phyloP scores from a whole-genome alignment of 345 rosid species.

The Corchorus capsularis region DNA sequence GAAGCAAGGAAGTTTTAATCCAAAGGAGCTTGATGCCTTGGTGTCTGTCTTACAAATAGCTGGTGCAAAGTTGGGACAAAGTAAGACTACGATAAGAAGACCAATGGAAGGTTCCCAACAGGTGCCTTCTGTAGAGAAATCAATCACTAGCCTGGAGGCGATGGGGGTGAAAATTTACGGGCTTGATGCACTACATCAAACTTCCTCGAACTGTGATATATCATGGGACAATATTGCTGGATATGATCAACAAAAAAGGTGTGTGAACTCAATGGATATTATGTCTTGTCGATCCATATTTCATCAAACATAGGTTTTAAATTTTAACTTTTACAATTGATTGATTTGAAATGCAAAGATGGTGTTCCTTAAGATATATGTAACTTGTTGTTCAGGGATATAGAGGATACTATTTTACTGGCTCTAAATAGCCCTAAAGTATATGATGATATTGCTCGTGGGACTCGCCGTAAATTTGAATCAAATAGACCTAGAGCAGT shows the following conservation, averaged over 20 bases:
- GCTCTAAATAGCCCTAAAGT: slow-evolving; percentile 85
- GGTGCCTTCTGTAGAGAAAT: slow-evolving; percentile 49
- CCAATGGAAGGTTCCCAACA: slow-evolving; percentile 41
- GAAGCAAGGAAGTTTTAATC: slow-evolving; percentile 75
- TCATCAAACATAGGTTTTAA: slow-evolving; percentile 5
- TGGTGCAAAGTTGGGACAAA: slow-evolving; percentile 49
- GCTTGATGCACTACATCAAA: slow-evolving; percentile 48
- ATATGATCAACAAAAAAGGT: slow-evolving; percentile 84
- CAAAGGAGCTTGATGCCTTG: slow-evolving; percentile 79
- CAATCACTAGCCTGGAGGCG: slow-evolving; percentile 60
- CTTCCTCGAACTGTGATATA: slow-evolving; percentile 48
- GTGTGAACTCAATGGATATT: slow-evolving; percentile 1
- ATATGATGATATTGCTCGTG: slow-evolving; percentile 90
- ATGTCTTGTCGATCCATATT: not conserved
- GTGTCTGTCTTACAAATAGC: slow-evolving; percentile 75
- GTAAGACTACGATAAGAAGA: slow-evolving; percentile 36
- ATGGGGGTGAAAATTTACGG: slow-evolving; percentile 92
- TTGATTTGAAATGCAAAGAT: not conserved
- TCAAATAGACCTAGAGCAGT: slow-evolving; percentile 94
- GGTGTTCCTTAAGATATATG: slow-evolving; percentile 54
- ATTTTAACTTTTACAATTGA: not conserved
- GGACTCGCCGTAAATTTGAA: slow-evolving; percentile 81
- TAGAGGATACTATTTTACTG: slow-evolving; percentile 87
- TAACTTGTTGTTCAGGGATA: slow-evolving; percentile 53
- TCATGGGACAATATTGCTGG: slow-evolving; percentile 96